Evolutionary conservation across 129 eudicot genomes (phyloP).

Genomic region (Chrysanthemum lavandulifolium): DNA sequence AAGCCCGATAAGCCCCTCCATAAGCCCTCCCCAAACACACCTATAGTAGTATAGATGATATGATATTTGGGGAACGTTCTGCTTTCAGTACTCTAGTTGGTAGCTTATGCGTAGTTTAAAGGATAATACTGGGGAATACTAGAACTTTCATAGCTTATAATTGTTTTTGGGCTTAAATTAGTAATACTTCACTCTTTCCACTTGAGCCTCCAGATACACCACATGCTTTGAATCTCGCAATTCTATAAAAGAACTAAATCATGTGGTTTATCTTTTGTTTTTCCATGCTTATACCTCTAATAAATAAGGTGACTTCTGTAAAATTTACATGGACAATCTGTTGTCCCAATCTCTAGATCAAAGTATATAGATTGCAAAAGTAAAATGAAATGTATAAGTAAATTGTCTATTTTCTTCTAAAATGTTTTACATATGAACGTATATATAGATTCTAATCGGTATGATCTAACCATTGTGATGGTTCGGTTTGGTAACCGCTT

Average conservation of each 20-base stretch:
- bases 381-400: too few relatives aligned
- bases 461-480: too few relatives aligned
- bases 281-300: slow-evolving; percentile 6
- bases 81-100: not conserved
- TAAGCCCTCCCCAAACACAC: too few relatives aligned
- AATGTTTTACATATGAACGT: too few relatives aligned
- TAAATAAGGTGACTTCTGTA: not conserved
- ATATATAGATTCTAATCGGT: too few relatives aligned
- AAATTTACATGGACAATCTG: not conserved
- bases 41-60: too few relatives aligned
- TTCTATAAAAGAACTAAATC: not conserved
- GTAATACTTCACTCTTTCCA: slow-evolving; percentile 6
- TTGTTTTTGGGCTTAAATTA: not conserved
- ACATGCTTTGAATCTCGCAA: not conserved
- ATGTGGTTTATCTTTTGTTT: slow-evolving; percentile 2
- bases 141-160: not conserved
- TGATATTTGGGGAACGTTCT: too few relatives aligned
- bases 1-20: too few relatives aligned
- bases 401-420: too few relatives aligned
- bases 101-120: not conserved
- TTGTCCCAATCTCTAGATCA: too few relatives aligned
- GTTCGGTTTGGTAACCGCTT: too few relatives aligned
- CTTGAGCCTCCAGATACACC: slow-evolving; percentile 1
- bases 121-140: not conserved
- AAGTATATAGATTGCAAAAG: too few relatives aligned